phyloP scores from a whole-genome alignment of 2,329 filamentous ascomycete species.

The Harringtonia aguacate region DNA sequence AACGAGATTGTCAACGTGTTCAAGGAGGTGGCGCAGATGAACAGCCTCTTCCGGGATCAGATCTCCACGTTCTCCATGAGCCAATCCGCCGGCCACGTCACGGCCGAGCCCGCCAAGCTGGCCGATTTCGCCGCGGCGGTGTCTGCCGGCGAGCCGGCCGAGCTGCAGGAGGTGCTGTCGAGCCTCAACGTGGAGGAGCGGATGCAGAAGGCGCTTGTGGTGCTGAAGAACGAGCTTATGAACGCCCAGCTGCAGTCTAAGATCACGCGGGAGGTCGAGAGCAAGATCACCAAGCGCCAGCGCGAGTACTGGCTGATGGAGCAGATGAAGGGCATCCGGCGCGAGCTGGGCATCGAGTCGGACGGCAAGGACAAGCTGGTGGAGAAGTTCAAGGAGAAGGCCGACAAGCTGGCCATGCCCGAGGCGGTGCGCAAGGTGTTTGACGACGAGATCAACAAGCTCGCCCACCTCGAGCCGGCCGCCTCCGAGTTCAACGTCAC shows the following conservation, averaged over 20 bases:
- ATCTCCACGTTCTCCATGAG: constrained; percentile 96
- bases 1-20: constrained; percentile 99
- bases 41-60: constrained; percentile 91
- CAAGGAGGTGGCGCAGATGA: constrained; percentile 90
- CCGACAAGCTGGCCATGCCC: constrained; percentile 87
- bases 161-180: constrained; percentile 84
- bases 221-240: constrained; percentile 97
- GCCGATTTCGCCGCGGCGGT: constrained; percentile 96
- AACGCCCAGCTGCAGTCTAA: constrained; percentile 95
- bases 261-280: constrained; percentile 95
- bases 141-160: constrained; percentile 82
- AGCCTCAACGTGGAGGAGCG: constrained; percentile 86
- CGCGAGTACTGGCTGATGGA: constrained; percentile 99
- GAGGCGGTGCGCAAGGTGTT: constrained; percentile 96
- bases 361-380: constrained; percentile 98
- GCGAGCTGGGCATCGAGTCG: constrained; percentile 91
- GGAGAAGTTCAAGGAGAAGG: constrained; percentile 95
- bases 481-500: constrained; percentile 99
- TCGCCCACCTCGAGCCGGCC: constrained; percentile 87
- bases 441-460: constrained; percentile 95
- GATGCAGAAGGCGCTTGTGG: constrained; percentile 80
- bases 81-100: constrained; percentile 88
- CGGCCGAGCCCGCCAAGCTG: constrained; percentile 86
- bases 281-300: constrained; percentile 93
- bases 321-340: constrained; percentile 96